Evolutionary conservation across 345 rosid genomes (phyloP).

Genomic region (Corchorus capsularis): DNA sequence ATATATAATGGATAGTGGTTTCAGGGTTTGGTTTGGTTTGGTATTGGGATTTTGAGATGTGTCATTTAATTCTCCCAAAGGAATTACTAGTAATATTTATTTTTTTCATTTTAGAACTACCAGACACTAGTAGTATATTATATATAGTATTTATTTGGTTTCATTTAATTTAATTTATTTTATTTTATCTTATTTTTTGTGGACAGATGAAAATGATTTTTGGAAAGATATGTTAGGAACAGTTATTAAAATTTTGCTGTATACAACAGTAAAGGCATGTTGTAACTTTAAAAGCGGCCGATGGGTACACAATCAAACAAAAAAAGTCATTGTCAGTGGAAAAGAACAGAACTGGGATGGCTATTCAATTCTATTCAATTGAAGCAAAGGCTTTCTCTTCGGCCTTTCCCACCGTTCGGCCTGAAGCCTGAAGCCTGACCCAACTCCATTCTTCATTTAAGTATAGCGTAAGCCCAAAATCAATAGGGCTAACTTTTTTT

Average conservation of each 20-base stretch:
- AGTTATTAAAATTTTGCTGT: not conserved
- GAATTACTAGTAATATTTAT: too few species aligned
- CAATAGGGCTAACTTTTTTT: not conserved
- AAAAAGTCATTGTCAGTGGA: conserved; percentile 1
- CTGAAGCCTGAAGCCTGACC: not conserved
- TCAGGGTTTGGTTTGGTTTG: not conserved
- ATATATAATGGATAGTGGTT: not conserved
- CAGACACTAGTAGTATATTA: too few species aligned
- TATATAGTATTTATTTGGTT: too few species aligned
- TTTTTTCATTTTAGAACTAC: too few species aligned
- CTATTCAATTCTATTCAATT: too few species aligned
- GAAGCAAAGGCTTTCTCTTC: too few species aligned
- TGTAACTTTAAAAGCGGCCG: not conserved
- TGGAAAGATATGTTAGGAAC: not conserved
- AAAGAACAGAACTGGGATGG: not conserved
- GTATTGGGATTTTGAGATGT: too few species aligned
- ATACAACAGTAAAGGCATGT: not conserved
- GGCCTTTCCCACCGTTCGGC: not conserved
- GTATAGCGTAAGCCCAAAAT: not conserved
- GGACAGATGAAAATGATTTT: not conserved
- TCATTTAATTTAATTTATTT: too few species aligned
- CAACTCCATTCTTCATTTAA: not conserved
- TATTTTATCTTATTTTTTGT: not conserved
- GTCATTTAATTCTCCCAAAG: too few species aligned
- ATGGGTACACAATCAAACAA: not conserved